phyloP scores from a whole-genome alignment of 1,284 basidiomycete genomes.

The Abortiporus biennis region DNA sequence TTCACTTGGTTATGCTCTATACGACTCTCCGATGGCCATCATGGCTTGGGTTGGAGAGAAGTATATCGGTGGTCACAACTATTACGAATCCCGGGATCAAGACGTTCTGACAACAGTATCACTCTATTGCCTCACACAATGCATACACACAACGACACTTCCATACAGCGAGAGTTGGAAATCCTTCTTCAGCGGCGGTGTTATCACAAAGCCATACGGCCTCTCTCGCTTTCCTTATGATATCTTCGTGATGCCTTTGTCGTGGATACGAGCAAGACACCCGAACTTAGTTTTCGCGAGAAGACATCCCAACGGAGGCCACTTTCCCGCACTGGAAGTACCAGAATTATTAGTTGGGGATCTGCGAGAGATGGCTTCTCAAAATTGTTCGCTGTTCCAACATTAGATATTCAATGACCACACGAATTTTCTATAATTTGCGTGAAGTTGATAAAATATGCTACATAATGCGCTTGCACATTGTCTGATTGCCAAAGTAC shows the following conservation, averaged over 20 bases:
- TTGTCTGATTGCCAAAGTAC: too few relatives aligned
- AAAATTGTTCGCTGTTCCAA: constrained; percentile 1
- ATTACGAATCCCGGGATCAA: constrained; percentile 6
- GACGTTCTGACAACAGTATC: constrained; percentile 12
- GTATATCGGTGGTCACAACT: constrained; percentile 9
- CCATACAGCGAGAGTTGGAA: constrained; percentile 10
- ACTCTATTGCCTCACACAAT: constrained; percentile 12
- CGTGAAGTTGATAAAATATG: too few relatives aligned
- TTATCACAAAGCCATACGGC: constrained; percentile 8
- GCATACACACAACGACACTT: constrained; percentile 8
- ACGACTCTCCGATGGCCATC: constrained; percentile 10
- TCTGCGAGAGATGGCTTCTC: constrained; percentile 6
- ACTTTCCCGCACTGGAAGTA: constrained; percentile 11
- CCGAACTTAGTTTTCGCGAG: constrained; percentile 5
- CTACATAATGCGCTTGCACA: too few relatives aligned
- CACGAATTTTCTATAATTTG: too few relatives aligned
- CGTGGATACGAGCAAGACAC: constrained; percentile 7
- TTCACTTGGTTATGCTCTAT: constrained; percentile 10
- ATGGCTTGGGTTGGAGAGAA: constrained; percentile 13
- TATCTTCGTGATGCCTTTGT: constrained; percentile 3
- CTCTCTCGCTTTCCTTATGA: constrained; percentile 8
- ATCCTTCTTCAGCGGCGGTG: constrained; percentile 1
- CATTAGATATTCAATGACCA: too few relatives aligned
- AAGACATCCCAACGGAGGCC: constrained; percentile 9
- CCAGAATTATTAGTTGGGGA: constrained; percentile 10